Evolutionary conservation across 495 filamentous ascomycete species (phyloP).

Genomic region (Filosporella fistucella): DNA sequence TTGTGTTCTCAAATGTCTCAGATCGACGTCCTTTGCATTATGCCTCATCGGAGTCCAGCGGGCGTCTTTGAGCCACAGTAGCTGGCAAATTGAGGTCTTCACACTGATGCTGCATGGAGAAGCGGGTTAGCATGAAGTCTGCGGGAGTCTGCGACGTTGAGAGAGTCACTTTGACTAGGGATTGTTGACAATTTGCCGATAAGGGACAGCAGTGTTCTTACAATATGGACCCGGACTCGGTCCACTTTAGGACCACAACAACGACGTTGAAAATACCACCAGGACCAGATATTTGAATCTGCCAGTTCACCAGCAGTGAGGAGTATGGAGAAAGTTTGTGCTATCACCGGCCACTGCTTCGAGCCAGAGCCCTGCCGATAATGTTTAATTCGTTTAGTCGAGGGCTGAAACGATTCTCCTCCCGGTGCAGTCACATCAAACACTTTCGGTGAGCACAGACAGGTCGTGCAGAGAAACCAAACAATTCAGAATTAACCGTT

Average conservation of each 20-base stretch:
- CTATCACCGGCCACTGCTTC: no score
- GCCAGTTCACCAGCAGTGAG: no score
- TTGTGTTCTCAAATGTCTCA: constrained; percentile 17
- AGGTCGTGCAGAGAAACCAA: not conserved
- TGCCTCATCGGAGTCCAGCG: constrained; percentile 14
- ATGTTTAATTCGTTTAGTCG: constrained; percentile 6
- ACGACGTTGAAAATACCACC: no score
- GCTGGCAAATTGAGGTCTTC: not conserved
- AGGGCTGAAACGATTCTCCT: constrained; percentile 19
- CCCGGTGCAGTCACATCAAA: constrained; percentile 10
- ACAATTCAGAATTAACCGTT: no score
- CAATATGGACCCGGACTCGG: not conserved
- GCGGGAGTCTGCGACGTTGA: not conserved
- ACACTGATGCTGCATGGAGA: not conserved
- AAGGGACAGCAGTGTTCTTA: not conserved
- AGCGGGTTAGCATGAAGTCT: no score
- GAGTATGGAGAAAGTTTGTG: no score
- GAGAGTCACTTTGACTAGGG: not conserved
- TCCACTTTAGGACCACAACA: not conserved
- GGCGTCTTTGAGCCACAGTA: not conserved
- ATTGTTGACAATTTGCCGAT: not conserved
- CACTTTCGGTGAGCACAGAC: constrained; percentile 7
- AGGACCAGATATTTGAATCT: no score
- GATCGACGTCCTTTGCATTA: constrained; percentile 12
- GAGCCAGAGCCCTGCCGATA: no score